Evolutionary conservation across 768 basidiomycete species (phyloP).

Genomic region (Russula olivacea): DNA sequence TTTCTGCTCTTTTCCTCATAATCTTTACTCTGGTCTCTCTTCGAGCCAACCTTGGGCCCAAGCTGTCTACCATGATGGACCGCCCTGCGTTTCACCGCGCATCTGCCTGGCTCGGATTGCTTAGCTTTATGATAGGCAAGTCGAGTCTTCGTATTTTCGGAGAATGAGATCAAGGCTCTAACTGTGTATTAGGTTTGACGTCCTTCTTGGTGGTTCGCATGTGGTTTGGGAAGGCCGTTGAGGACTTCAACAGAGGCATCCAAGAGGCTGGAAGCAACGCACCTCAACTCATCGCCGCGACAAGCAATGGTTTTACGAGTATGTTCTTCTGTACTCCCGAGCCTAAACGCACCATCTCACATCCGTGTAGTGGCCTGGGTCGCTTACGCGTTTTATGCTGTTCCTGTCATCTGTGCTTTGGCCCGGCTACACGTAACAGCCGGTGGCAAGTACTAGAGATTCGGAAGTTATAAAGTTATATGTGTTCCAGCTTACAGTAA

Average conservation of each 20-base stretch:
- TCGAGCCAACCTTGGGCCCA: conserved; percentile 55
- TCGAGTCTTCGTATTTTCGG: background rate
- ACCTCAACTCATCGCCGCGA: conserved; percentile 53
- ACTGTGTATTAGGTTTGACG: conserved; percentile 45
- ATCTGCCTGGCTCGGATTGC: conserved; percentile 70
- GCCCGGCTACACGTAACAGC: conserved; percentile 60
- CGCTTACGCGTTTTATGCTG: conserved; percentile 65
- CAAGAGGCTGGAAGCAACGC: conserved; percentile 45
- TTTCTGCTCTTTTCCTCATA: conserved; percentile 58
- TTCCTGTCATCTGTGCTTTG: conserved; percentile 63
- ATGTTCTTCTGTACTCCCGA: conserved; percentile 30
- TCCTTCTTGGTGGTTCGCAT: conserved; percentile 68
- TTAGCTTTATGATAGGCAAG: conserved; percentile 69
- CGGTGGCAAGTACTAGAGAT: conserved; percentile 33
- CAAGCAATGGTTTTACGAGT: conserved; percentile 76
- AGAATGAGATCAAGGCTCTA: background rate
- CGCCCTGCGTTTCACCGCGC: conserved; percentile 51
- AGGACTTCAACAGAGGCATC: conserved; percentile 69
- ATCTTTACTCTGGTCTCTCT: conserved; percentile 60
- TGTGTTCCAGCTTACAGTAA: background rate
- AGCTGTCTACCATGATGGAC: conserved; percentile 44
- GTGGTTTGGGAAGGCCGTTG: conserved; percentile 75
- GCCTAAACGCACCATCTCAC: conserved; percentile 5
- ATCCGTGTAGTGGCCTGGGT: conserved; percentile 63
- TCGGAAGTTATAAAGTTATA: background rate